Conservation (phyloP, 1,139 yeast species). For the Pichia kudriavzevii region DNA sequence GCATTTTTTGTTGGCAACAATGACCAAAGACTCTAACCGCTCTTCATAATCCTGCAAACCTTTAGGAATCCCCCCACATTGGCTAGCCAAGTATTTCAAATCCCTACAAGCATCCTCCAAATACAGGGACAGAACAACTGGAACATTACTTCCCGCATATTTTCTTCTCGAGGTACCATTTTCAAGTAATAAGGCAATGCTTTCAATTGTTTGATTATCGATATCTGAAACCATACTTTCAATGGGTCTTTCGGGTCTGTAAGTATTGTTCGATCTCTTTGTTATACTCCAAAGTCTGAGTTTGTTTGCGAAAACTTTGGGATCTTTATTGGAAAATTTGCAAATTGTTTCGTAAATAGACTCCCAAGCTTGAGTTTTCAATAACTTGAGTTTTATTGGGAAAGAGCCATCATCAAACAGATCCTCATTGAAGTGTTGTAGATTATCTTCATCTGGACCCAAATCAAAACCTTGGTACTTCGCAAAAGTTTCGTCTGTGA, state of each 20-base stretch:
- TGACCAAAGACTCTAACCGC: constrained; percentile 11
- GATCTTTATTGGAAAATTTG: constrained; percentile 35
- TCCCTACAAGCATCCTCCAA: constrained; percentile 22
- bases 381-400: constrained; percentile 46
- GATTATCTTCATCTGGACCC: constrained; percentile 50
- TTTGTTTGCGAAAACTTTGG: constrained; percentile 24
- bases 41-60: constrained; percentile 8
- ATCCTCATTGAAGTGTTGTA: constrained; percentile 40
- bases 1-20: constrained; percentile 9
- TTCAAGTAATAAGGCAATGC: constrained; percentile 20
- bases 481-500: constrained; percentile 41
- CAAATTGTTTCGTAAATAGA: constrained; percentile 43
- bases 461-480: constrained; percentile 70
- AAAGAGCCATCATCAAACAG: constrained; percentile 40
- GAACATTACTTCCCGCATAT: constrained; percentile 12
- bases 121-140: constrained; percentile 19
- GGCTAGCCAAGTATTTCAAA: constrained; percentile 12
- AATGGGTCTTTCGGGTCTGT: constrained; percentile 53
- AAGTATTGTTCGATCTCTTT: constrained; percentile 67
- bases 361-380: constrained; percentile 42
- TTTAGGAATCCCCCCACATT: constrained; percentile 1
- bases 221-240: constrained; percentile 27
- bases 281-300: constrained; percentile 61
- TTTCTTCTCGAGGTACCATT: constrained; percentile 12
- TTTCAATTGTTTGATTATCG: constrained; percentile 24